phyloP scores from a whole-genome alignment of 2,329 filamentous ascomycete genomes.

The Colletotrichum incanum region DNA sequence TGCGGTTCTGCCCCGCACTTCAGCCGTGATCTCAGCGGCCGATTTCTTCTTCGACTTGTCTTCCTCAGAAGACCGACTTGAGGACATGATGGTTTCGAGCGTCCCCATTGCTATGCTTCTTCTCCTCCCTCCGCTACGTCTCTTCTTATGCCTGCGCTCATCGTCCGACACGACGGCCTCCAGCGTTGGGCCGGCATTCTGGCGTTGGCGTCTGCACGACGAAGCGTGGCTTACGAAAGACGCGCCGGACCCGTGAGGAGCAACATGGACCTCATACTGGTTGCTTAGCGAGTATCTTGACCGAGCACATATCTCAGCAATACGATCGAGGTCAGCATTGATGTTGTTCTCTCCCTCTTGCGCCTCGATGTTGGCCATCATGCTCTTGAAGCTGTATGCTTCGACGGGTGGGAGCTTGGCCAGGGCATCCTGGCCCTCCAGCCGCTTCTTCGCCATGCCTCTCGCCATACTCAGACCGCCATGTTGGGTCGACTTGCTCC shows the following conservation, averaged over 20 bases:
- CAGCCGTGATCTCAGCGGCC: constrained; percentile 69
- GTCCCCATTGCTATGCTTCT: constrained; percentile 73
- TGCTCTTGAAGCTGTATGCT: constrained; percentile 76
- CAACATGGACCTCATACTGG: constrained; percentile 77
- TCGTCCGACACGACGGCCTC: constrained; percentile 73
- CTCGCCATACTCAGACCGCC: constrained; percentile 62
- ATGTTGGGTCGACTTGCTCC: constrained; percentile 53
- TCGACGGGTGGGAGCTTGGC: constrained; percentile 73
- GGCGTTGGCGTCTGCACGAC: constrained; percentile 49
- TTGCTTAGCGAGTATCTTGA: constrained; percentile 77
- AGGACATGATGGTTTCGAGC: constrained; percentile 77
- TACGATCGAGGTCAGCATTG: constrained; percentile 73
- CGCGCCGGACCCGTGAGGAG: constrained; percentile 72
- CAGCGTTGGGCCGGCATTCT: constrained; percentile 66
- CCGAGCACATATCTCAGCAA: constrained; percentile 77
- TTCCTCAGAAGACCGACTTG: constrained; percentile 75
- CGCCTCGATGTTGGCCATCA: constrained; percentile 70
- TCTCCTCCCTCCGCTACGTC: constrained; percentile 59
- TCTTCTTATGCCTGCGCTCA: constrained; percentile 62
- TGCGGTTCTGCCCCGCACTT: constrained; percentile 65
- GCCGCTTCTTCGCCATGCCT: constrained; percentile 57
- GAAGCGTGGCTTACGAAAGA: constrained; percentile 58
- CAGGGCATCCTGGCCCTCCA: constrained; percentile 48
- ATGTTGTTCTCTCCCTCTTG: constrained; percentile 63
- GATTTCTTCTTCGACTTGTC: constrained; percentile 73